Evolutionary conservation across 2,329 filamentous ascomycete species (phyloP), one percentile per base, ranked within the genome.

Genomic region (Diplodia corticola): DNA sequence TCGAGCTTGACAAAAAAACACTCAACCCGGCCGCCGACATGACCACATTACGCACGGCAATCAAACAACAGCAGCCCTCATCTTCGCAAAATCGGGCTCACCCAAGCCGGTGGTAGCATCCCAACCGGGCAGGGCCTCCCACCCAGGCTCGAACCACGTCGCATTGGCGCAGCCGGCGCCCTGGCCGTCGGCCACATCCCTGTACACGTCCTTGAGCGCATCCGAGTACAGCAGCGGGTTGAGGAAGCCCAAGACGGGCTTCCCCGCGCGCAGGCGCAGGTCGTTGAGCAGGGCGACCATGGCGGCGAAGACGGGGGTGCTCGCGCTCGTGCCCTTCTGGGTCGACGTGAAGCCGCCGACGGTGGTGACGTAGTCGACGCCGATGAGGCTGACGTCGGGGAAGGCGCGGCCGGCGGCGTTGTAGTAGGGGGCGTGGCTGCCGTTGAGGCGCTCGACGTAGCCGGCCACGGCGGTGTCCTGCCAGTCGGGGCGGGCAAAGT

Each of bases 201-300:
- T 78, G 65, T 77, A 76, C 3, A 76, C 78, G 20, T 77, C 75
- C 67, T 26, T 68, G 64, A 79, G 80, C 12, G 69, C 71, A 1
- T 70, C 69, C 15, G 49, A 64, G 44, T 73, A 73, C 50, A 85
- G 70, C 48, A 80, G 78, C 1, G 80, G 83, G 57, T 86, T 83
- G 30, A 86, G 72, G 68, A 86, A 86, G 0, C 84, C 84, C 10
- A 86, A 77, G 0, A 82, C 74, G 5, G 76, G 73, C 73, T 84
- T 85, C 1, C 79, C 80, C 0, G 72, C 76, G 9, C 77, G 77
- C 33, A 84, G 70, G 20, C 83, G 73, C 71, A 81, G 80, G 71
- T 85, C 83, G 67, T 85, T 85, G 30, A 85, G 76, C 53, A 73
- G 55, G 55, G 71, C 69, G 46, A 74, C 67, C 26, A 73, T 71